Evolutionary conservation across 2,329 filamentous ascomycete genomes (phyloP).

Genomic region (Teratosphaeria destructans): DNA sequence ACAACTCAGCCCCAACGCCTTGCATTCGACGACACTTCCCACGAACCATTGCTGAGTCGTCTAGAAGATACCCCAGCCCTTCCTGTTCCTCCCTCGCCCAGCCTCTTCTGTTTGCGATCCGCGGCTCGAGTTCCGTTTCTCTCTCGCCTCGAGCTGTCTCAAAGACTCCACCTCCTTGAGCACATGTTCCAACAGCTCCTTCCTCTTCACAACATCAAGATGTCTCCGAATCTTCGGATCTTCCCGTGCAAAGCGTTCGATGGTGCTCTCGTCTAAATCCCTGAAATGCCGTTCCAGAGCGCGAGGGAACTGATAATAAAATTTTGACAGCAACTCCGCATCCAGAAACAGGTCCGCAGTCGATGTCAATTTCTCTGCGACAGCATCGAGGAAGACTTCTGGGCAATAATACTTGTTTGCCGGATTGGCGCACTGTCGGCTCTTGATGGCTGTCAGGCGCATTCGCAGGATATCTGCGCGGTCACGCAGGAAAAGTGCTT

Average conservation of each 20-base stretch:
- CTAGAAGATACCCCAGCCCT: conserved; percentile 26
- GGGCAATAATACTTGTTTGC: conserved; percentile 96
- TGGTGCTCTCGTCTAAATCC: conserved; percentile 55
- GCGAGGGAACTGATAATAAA: conserved; percentile 91
- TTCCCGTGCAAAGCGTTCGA: conserved; percentile 85
- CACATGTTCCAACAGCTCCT: conserved; percentile 86
- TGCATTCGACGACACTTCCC: background rate
- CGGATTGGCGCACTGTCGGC: conserved; percentile 71
- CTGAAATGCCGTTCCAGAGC: conserved; percentile 82
- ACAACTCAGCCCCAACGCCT: background rate
- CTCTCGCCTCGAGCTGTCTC: conserved; percentile 68
- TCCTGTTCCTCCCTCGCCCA: conserved; percentile 15
- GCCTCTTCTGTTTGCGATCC: conserved; percentile 24
- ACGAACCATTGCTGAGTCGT: background rate
- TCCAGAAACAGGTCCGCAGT: conserved; percentile 96
- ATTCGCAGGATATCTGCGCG: conserved; percentile 83
- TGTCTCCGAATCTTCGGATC: conserved; percentile 84
- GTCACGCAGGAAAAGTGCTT: conserved; percentile 89
- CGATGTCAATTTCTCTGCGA: conserved; percentile 85
- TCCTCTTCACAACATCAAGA: conserved; percentile 81
- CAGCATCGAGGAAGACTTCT: conserved; percentile 94
- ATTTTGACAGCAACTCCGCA: conserved; percentile 90
- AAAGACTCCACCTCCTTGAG: conserved; percentile 92
- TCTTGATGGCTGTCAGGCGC: conserved; percentile 77
- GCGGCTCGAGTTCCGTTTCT: conserved; percentile 43